Base-by-base conservation (phyloP, 345 rosid species). In the Eucalyptus coolabah region DNA sequence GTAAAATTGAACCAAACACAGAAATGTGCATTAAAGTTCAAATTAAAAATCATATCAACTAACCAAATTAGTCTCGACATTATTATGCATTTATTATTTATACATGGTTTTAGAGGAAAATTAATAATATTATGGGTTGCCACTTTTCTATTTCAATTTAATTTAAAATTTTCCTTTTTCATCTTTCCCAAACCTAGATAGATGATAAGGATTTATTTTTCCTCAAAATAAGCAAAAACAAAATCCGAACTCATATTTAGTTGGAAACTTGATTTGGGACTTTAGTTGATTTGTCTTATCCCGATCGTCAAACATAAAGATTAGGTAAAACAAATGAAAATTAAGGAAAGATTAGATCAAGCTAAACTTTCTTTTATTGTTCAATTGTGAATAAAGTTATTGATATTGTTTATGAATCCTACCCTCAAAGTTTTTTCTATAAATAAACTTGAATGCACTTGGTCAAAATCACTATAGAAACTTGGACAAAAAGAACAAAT, bases 331-430 rank as follows among this genome's bases (percentile, higher is more conserved):
- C 26, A 5, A 18, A 21, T 11, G 45, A 37, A 13, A 77, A n/a
- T 21, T 53, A 77, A 77, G 28, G 47, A 37, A 77, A 77, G 1
- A 19, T 12, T 37, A 77, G 16, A 37, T 19, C 16, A 3, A 19
- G 28, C 8, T 37, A 12, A 37, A 77, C 28, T 37, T 37, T 77
- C 28, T 21, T 77, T 77, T 77, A 72, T 19, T 6, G 83, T 37
- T 21, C 5, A 8, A 16, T 1, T 6, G 0, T 4, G 6, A 16
- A 8, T 1, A 67, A 15, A 32, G 23, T 67, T 5, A 37, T 37
- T 5, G 0, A 2, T 5, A 37, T 65, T 15, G 2, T 3, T 34
- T 19, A 34, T 9, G 82, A 72, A 72, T 13, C 28, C 23, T 10
- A 72, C 37, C 14, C 26, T 34, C 26, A 1, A 6, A 72, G 26